phyloP scores from a whole-genome alignment of 164 flowering plant species.

The Aristolochia californica region DNA sequence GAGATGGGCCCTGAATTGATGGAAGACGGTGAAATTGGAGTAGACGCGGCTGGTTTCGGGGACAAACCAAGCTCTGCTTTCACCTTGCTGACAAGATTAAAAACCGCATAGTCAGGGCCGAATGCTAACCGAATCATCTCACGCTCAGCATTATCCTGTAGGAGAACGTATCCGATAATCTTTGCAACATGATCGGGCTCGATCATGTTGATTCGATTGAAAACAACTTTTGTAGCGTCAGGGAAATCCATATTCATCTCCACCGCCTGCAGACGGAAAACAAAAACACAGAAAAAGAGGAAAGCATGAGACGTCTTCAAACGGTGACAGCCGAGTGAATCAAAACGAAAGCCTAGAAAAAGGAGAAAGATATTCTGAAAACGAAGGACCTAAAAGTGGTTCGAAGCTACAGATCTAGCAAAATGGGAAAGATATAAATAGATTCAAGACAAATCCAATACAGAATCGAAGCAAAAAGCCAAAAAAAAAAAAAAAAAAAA shows the following conservation, averaged over 20 bases:
- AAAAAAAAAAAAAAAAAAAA: too few species aligned
- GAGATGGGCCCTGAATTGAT: constrained; percentile 18
- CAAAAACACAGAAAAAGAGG: constrained; percentile 1
- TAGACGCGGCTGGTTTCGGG: constrained; percentile 11
- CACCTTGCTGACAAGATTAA: constrained; percentile 27
- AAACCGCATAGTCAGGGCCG: constrained; percentile 42
- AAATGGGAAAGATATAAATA: too few species aligned
- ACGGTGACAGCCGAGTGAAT: neutral
- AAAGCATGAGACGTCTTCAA: too few species aligned
- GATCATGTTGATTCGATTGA: constrained; percentile 36
- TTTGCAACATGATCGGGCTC: constrained; percentile 59
- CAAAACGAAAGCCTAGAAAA: neutral
- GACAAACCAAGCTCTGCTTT: constrained; percentile 33
- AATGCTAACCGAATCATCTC: constrained; percentile 66
- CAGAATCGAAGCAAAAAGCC: too few species aligned
- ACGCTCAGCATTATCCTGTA: constrained; percentile 40
- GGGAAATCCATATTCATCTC: constrained; percentile 46
- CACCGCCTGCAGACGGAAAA: constrained; percentile 12
- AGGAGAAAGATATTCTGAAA: neutral
- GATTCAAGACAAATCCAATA: too few species aligned
- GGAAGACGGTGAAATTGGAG: constrained; percentile 23
- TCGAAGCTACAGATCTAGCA: too few species aligned
- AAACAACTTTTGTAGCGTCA: constrained; percentile 55
- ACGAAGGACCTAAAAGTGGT: neutral
- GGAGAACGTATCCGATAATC: constrained; percentile 53